These are phyloP conservation scores for Aspergillus sparsus DNA, from an alignment of 495 filamentous ascomycete species.

Conservation along the genomic window DNA sequence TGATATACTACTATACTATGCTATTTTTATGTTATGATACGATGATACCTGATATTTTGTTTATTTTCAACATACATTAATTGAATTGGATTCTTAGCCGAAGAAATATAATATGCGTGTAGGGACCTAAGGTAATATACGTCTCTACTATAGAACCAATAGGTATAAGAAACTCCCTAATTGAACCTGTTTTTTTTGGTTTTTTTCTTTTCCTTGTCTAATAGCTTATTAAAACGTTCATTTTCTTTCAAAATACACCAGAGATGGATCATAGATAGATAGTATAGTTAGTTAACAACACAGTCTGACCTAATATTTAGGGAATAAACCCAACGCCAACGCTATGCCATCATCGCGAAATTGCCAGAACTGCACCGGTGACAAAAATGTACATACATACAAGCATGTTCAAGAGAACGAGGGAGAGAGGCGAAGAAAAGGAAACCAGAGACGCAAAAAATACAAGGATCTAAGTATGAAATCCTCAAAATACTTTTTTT, in stretches of 20 bases:
- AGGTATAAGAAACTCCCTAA: no score
- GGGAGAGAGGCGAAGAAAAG: background rate
- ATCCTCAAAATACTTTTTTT: constrained; percentile 22
- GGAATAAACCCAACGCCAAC: constrained; percentile 35
- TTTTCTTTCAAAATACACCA: background rate
- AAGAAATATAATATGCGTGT: no score
- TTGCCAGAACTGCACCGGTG: constrained; percentile 24
- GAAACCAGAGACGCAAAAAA: background rate
- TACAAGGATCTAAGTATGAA: background rate
- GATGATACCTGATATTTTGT: background rate
- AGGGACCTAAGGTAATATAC: no score
- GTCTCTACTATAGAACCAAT: no score
- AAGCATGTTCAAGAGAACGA: background rate
- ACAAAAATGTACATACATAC: constrained; percentile 18
- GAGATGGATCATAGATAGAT: background rate
- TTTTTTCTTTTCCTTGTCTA: no score
- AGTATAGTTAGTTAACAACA: background rate
- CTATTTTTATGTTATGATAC: background rate
- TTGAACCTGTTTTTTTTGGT: no score
- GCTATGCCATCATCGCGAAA: constrained; percentile 36
- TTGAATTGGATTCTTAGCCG: no score
- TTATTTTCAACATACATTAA: background rate
- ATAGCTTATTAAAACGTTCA: no score
- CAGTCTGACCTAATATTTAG: constrained; percentile 4
- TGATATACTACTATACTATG: background rate